Evolutionary conservation across 805 yeast genomes (phyloP).

Genomic region (Saccharomycopsis sp.): DNA sequence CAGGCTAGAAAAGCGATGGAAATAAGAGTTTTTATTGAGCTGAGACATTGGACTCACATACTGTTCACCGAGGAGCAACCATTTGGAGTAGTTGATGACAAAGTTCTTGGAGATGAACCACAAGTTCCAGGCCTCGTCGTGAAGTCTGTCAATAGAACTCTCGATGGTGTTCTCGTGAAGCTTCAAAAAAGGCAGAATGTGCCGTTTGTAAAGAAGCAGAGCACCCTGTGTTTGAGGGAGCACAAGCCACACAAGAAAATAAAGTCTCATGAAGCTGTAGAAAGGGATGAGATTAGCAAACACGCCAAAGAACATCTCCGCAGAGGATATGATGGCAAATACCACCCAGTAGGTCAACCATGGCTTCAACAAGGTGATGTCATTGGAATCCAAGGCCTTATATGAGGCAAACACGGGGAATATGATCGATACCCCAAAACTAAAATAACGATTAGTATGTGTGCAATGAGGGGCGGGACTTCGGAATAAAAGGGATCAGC

Average conservation of each 20-base stretch:
- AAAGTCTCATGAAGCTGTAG: slow-evolving; percentile 41
- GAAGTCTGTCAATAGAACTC: slow-evolving; percentile 15
- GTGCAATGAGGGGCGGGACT: background rate
- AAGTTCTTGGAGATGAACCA: slow-evolving; percentile 11
- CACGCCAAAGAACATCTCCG: slow-evolving; percentile 31
- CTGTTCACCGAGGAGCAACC: background rate
- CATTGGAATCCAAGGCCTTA: slow-evolving; percentile 44
- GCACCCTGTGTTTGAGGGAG: slow-evolving; percentile 45
- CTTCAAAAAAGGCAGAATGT: slow-evolving; percentile 34
- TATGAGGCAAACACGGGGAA: slow-evolving; percentile 60
- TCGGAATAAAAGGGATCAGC: background rate
- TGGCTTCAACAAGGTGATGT: slow-evolving; percentile 31
- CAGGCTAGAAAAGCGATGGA: background rate
- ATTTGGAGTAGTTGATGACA: slow-evolving; percentile 16
- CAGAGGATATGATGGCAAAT: slow-evolving; percentile 29
- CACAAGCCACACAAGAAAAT: slow-evolving; percentile 54
- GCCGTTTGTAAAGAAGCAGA: slow-evolving; percentile 32
- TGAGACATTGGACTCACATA: background rate
- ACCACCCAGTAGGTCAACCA: slow-evolving; percentile 68
- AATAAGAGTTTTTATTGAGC: background rate
- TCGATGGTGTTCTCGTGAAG: slow-evolving; percentile 33
- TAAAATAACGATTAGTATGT: slow-evolving; percentile 1
- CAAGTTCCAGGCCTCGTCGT: background rate
- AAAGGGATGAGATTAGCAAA: slow-evolving; percentile 48
- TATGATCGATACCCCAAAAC: slow-evolving; percentile 34